Percentiles rank a stretch among this genome's conserved stretches.
phyloP scores from a whole-genome alignment of 345 rosid species.

The Iberis pinnata region DNA sequence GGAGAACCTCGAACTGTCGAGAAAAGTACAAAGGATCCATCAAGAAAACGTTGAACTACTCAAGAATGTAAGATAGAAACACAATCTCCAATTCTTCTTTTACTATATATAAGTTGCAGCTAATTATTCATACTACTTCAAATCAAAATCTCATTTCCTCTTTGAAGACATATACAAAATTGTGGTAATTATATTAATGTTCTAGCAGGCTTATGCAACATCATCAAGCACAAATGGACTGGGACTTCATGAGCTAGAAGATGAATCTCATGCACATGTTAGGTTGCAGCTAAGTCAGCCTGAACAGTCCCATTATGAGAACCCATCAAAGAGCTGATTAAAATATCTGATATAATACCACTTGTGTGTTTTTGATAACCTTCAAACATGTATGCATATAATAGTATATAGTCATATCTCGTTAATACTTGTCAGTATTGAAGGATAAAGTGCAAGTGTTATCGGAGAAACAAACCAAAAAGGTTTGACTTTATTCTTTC shows the following conservation, averaged over 20 bases:
- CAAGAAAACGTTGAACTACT: slow-evolving; percentile 50
- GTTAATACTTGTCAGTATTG: background rate
- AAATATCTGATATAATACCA: no score
- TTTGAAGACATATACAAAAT: slow-evolving; percentile 12
- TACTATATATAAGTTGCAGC: no score
- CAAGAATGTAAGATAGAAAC: slow-evolving; percentile 41
- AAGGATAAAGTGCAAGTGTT: background rate
- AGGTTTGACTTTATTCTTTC: background rate
- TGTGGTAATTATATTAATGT: background rate
- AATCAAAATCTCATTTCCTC: background rate
- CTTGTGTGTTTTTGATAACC: background rate
- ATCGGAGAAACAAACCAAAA: background rate
- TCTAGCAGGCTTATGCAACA: slow-evolving; percentile 41
- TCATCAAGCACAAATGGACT: slow-evolving; percentile 25
- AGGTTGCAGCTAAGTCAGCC: slow-evolving; percentile 49
- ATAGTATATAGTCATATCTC: background rate
- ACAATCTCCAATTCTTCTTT: background rate
- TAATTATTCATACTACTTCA: background rate
- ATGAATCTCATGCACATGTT: slow-evolving; percentile 29
- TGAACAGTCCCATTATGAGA: slow-evolving; percentile 20
- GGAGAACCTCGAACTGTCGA: slow-evolving; percentile 48
- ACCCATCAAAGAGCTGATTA: background rate
- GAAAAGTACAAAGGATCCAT: slow-evolving; percentile 36
- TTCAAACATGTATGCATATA: background rate
- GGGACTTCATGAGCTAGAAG: slow-evolving; percentile 21